Conservation (phyloP, 2,329 filamentous ascomycete species). For the Aspergillus pseudotamarii region DNA sequence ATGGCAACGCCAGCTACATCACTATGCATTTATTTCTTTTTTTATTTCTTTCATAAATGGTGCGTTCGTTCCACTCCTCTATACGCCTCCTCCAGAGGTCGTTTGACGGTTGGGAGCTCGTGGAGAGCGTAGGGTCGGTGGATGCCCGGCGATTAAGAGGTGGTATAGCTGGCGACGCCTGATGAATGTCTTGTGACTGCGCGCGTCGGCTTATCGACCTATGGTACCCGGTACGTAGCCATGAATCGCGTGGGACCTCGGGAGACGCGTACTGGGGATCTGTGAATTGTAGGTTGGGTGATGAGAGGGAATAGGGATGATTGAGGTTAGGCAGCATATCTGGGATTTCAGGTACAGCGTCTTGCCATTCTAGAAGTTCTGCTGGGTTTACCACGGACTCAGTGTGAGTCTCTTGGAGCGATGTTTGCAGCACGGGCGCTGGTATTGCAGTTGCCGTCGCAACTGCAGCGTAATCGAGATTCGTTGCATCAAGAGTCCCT, state of each 20-base stretch:
- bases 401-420: neutral
- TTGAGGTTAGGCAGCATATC: conserved; percentile 18
- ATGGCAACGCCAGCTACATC: conserved; percentile 32
- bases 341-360: conserved; percentile 17
- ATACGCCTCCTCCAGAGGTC: conserved; percentile 43
- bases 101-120: conserved; percentile 28
- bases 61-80: conserved; percentile 43
- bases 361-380: conserved; percentile 10
- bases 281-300: conserved; percentile 34
- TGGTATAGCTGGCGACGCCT: conserved; percentile 12
- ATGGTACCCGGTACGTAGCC: conserved; percentile 19
- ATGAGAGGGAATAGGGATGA: conserved; percentile 36
- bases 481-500: too few relatives aligned
- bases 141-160: conserved; percentile 32
- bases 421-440: neutral
- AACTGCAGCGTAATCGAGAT: neutral
- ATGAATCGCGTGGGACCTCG: conserved; percentile 22
- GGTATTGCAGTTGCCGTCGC: neutral
- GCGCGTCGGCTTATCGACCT: conserved; percentile 18
- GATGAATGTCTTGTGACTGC: conserved; percentile 23
- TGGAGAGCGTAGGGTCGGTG: conserved; percentile 35
- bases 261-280: conserved; percentile 24
- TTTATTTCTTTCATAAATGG: conserved; percentile 38
- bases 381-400: conserved; percentile 5
- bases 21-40: conserved; percentile 41